A percentile compares a stretch with the other conserved stretches of the same genome.
Conservation (phyloP, 352 stramenopile species). For the Globisporangium parvum region DNA sequence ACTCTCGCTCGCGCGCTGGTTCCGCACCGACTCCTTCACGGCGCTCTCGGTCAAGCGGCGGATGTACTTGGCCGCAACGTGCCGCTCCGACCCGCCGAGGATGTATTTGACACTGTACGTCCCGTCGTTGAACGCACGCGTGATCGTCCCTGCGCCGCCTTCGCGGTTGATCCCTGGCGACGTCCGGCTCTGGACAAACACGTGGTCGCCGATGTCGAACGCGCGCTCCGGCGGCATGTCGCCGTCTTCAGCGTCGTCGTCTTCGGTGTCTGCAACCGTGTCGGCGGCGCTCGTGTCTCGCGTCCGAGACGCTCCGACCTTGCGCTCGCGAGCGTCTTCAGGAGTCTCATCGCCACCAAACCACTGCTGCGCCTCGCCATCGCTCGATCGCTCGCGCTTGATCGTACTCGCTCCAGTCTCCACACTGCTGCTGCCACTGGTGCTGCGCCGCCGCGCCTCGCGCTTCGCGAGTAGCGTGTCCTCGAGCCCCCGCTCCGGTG, state of each 20-base stretch:
- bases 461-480: conserved; percentile 8
- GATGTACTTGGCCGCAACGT: conserved; percentile 52
- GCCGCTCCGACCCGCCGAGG: conserved; percentile 70
- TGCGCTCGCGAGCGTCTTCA: neutral
- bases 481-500: conserved; percentile 26
- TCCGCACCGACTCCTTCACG: conserved; percentile 75
- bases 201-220: conserved; percentile 52
- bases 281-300: neutral
- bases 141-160: conserved; percentile 53
- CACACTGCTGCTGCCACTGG: conserved; percentile 5
- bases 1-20: conserved; percentile 17
- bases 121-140: conserved; percentile 47
- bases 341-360: conserved; percentile 18
- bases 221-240: neutral
- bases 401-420: no score
- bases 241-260: conserved; percentile 1
- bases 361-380: conserved; percentile 22
- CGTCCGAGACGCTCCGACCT: neutral
- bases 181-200: conserved; percentile 74
- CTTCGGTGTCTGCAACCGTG: conserved; percentile 12
- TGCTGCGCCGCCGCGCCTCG: conserved; percentile 2
- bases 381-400: neutral
- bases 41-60: conserved; percentile 60
- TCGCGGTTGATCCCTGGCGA: conserved; percentile 76
- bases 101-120: conserved; percentile 85